A percentile compares a stretch with the other conserved stretches of the same genome.
These are phyloP conservation scores for Phytophthora crassamura DNA, from an alignment of 352 stramenopile species.

Conservation along the genomic window DNA sequence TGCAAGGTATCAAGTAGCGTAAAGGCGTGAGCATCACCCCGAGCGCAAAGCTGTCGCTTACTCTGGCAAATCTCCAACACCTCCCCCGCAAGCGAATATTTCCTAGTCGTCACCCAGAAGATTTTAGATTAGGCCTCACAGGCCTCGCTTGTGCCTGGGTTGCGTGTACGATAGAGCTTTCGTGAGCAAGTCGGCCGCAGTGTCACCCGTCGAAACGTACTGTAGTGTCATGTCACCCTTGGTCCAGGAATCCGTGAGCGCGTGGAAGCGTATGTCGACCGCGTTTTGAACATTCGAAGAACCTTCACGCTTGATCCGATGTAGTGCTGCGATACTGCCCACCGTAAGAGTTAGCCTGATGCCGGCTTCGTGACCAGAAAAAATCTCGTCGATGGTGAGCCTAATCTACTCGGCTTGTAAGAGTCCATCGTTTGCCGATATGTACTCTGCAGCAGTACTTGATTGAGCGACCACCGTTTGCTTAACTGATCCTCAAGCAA, in stretches of 20 bases:
- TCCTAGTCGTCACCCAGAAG: too few species aligned
- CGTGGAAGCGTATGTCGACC: slow-evolving; percentile 25
- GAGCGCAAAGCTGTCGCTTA: too few species aligned
- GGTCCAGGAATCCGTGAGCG: slow-evolving; percentile 16
- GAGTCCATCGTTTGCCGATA: background rate
- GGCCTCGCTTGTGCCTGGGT: slow-evolving; percentile 9
- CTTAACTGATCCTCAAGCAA: slow-evolving; percentile 26
- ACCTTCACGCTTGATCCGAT: slow-evolving; percentile 7
- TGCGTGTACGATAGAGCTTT: slow-evolving; percentile 13
- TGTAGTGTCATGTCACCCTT: slow-evolving; percentile 15
- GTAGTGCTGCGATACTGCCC: slow-evolving; percentile 5
- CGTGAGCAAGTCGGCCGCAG: slow-evolving; percentile 24
- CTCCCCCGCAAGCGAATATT: too few species aligned
- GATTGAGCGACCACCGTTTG: slow-evolving; percentile 31
- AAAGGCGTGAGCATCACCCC: too few species aligned
- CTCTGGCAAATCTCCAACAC: too few species aligned
- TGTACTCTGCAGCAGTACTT: slow-evolving; percentile 14
- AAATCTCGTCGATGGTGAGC: slow-evolving; percentile 1
- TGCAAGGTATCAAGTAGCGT: too few species aligned
- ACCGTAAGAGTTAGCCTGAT: slow-evolving; percentile 18
- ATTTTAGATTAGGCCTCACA: too few species aligned
- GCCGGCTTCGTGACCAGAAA: background rate
- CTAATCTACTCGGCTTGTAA: background rate
- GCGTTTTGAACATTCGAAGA: slow-evolving; percentile 18
- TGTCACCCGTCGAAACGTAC: slow-evolving; percentile 19